Evolutionary conservation across 73 alveolate genomes (phyloP).

Genomic region (Stentor roeselii): DNA sequence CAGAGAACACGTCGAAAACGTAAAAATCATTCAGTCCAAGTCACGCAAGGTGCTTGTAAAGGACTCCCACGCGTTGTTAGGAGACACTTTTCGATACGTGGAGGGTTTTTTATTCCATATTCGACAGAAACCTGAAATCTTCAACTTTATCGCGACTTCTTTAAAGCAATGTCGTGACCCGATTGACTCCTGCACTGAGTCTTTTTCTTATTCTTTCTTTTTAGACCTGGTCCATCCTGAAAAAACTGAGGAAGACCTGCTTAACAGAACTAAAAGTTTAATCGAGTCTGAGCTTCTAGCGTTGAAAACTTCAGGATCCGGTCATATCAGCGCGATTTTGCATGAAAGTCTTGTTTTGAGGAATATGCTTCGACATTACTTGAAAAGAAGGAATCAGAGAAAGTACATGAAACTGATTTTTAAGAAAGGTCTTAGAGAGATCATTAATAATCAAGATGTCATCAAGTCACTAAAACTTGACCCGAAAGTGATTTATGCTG

Average conservation of each 20-base stretch:
- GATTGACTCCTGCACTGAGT: not conserved
- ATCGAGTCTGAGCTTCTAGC: not conserved
- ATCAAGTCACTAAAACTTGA: not conserved
- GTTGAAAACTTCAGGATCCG: not conserved
- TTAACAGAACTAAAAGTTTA: not conserved
- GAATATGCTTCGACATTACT: not conserved
- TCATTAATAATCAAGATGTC: conserved; percentile 3
- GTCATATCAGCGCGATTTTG: not conserved
- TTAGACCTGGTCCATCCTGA: conserved; percentile 22
- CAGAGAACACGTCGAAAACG: conserved; percentile 5
- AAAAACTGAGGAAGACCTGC: conserved; percentile 3
- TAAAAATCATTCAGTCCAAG: not conserved
- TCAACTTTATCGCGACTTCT: not conserved
- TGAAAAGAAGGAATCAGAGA: conserved; percentile 9
- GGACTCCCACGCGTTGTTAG: conserved; percentile 14
- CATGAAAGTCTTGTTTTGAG: not conserved
- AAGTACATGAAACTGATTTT: conserved; percentile 16
- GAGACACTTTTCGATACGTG: conserved; percentile 8
- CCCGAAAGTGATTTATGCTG: not conserved
- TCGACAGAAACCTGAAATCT: conserved; percentile 19
- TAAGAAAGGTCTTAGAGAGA: conserved; percentile 12
- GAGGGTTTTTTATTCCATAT: conserved; percentile 2
- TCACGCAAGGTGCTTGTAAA: not conserved
- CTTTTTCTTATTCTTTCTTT: not conserved
- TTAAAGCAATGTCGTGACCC: not conserved